Evolutionary conservation across 805 yeast genomes (phyloP).

Genomic region (Wickerhamiella dianesei): DNA sequence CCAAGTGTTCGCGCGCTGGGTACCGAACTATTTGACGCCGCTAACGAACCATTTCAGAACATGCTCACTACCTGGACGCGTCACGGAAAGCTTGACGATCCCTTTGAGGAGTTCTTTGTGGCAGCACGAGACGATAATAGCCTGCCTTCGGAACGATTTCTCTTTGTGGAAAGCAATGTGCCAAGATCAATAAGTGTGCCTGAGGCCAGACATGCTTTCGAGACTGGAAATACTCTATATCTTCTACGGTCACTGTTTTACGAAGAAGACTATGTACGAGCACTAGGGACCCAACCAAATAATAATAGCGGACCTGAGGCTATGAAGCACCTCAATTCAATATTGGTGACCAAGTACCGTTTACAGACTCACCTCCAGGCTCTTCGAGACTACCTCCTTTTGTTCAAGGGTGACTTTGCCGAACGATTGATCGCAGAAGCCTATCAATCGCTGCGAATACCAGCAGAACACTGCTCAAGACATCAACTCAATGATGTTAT

Average conservation of each 20-base stretch:
- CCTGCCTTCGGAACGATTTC: slow-evolving; percentile 16
- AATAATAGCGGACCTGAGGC: slow-evolving; percentile 35
- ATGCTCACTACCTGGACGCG: slow-evolving; percentile 54
- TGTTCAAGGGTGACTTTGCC: slow-evolving; percentile 74
- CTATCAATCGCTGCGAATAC: slow-evolving; percentile 37
- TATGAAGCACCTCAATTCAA: slow-evolving; percentile 35
- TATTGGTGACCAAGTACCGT: slow-evolving; percentile 37
- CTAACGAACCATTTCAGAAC: slow-evolving; percentile 47
- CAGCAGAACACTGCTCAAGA: slow-evolving; percentile 50
- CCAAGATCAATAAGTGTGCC: slow-evolving; percentile 28
- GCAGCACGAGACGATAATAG: slow-evolving; percentile 4
- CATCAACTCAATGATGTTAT: slow-evolving; percentile 52
- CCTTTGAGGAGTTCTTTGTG: slow-evolving; percentile 51
- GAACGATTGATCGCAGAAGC: slow-evolving; percentile 49
- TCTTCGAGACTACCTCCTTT: slow-evolving; percentile 51
- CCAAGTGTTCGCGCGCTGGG: slow-evolving; percentile 33
- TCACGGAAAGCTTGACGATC: slow-evolving; percentile 47
- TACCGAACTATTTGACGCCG: slow-evolving; percentile 30
- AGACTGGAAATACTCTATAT: slow-evolving; percentile 56
- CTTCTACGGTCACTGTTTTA: slow-evolving; percentile 54
- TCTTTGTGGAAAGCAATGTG: slow-evolving; percentile 20
- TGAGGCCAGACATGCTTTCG: slow-evolving; percentile 22
- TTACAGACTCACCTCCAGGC: slow-evolving; percentile 43
- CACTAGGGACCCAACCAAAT: too few species aligned
- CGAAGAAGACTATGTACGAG: slow-evolving; percentile 40